Evolutionary conservation across 768 basidiomycete species (phyloP), one percentile per base, ranked within the genome.

Genomic region (Kwoniella sp.): DNA sequence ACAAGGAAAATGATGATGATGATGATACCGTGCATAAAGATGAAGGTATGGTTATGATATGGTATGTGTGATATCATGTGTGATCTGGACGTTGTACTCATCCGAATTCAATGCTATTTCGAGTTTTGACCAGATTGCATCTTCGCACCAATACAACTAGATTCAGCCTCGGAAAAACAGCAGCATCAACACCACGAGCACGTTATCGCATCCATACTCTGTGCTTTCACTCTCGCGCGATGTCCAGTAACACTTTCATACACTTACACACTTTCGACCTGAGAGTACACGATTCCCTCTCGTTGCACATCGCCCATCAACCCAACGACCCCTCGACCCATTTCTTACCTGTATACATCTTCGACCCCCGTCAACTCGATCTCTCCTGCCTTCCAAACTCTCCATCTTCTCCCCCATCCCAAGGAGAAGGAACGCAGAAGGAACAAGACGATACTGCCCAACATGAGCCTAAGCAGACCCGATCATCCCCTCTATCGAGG

Each of bases 291-390:
- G 77, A 79, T 44, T 73, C 71, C 4, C 77, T 74, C 2, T 73
- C 70, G 1, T 68, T 79, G 7, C 58, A 70, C 26, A 50, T 70
- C 17, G 63, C 76, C 0, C 76, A 79, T 53, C 51, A 65, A 52
- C 63, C 70, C 12, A 64, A 63, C 54, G 24, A 65, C n/a, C 47
- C 67, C 17, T 67, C 69, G 21, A 81, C 80, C 17, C 79, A 82
- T 56, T 79, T 82, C 65, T 69, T 83, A 2, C 83, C 83, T 0
- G 53, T 83, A 49, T 82, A 78, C 68, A 81, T 83, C 22, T 81
- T 82, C 47, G 80, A 83, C 58, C 79, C 81, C 33, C 76, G 80
- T 8, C 75, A 78, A 54, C 60, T 83, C 50, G 82, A 82, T 61
- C 67, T 82, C 3, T 70, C 75, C 0, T 72, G 68, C 2, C 55